Percentiles rank a stretch among this genome's conserved stretches.
Conservation (phyloP, 352 stramenopile genomes). For the Achlya hypogyna region DNA sequence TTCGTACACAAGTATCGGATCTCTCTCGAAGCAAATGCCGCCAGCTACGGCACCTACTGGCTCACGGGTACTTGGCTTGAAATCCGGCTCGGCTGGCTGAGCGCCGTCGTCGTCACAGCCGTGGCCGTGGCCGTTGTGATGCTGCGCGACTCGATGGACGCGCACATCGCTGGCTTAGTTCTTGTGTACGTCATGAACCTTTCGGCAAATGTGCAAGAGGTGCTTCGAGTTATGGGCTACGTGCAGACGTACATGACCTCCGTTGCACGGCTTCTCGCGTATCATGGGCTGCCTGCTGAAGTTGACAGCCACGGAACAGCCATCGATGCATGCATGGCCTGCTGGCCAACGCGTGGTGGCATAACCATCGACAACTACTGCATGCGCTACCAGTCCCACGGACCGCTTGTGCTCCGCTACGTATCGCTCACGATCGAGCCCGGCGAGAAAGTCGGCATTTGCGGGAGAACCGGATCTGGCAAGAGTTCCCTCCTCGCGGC, state of each 20-base stretch:
- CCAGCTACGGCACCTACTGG: constrained; percentile 48
- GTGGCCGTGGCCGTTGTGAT: no score
- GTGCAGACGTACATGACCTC: constrained; percentile 7
- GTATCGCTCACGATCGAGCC: constrained; percentile 9
- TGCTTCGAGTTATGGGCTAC: background rate
- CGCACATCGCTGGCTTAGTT: no score
- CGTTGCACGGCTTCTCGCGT: background rate
- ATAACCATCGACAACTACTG: background rate
- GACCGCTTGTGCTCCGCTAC: constrained; percentile 23
- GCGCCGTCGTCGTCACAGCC: no score
- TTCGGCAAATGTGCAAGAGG: no score
- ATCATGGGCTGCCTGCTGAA: background rate
- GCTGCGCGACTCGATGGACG: no score
- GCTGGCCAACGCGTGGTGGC: background rate
- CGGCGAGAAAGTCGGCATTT: constrained; percentile 17
- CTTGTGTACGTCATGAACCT: no score
- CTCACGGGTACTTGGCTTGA: constrained; percentile 67
- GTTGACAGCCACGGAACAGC: background rate
- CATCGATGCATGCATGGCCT: background rate
- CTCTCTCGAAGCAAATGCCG: constrained; percentile 52
- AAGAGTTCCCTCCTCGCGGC: constrained; percentile 16
- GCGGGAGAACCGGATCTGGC: constrained; percentile 18
- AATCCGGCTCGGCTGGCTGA: constrained; percentile 64
- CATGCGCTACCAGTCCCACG: constrained; percentile 57
- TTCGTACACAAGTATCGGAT: constrained; percentile 20